phyloP scores from a whole-genome alignment of 768 basidiomycete genomes.

The Panaeolus cyanescens region DNA sequence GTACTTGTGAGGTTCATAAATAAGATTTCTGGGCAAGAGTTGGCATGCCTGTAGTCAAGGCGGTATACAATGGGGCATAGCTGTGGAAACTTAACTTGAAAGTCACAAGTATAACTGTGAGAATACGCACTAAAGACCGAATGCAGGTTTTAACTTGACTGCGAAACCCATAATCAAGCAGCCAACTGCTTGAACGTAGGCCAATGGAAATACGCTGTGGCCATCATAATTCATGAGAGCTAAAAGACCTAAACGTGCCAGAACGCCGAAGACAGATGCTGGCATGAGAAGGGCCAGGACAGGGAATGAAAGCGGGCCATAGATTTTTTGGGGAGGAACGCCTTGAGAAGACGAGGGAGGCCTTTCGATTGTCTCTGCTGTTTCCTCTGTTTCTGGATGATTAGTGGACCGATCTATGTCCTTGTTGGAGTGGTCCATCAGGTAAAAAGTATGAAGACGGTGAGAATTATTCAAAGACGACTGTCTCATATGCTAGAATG shows the following conservation, averaged over 20 bases:
- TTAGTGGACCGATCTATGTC: not conserved
- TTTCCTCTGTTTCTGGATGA: conserved; percentile 15
- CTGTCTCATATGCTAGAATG: not conserved
- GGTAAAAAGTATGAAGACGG: not conserved
- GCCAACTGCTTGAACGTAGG: conserved; percentile 85
- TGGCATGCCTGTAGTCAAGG: conserved; percentile 75
- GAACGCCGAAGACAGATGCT: conserved; percentile 81
- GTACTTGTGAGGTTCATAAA: not conserved
- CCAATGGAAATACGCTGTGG: conserved; percentile 74
- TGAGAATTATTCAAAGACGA: not conserved
- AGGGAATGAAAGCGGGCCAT: conserved; percentile 58
- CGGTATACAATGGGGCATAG: conserved; percentile 87
- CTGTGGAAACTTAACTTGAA: conserved; percentile 39
- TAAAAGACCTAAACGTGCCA: conserved; percentile 77
- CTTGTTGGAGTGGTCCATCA: not conserved
- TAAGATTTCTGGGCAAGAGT: not conserved
- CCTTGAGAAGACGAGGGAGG: conserved; percentile 32
- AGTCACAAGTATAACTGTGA: not conserved
- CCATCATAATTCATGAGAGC: conserved; percentile 78
- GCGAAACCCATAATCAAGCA: conserved; percentile 91
- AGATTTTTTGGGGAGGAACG: conserved; percentile 31
- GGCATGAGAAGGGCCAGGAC: conserved; percentile 76
- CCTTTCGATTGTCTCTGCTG: conserved; percentile 37
- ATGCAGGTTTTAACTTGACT: conserved; percentile 66
- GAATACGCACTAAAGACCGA: conserved; percentile 72